Evolutionary conservation across 768 basidiomycete species (phyloP), one percentile per base, ranked within the genome.

Genomic region (Boletus sp.): DNA sequence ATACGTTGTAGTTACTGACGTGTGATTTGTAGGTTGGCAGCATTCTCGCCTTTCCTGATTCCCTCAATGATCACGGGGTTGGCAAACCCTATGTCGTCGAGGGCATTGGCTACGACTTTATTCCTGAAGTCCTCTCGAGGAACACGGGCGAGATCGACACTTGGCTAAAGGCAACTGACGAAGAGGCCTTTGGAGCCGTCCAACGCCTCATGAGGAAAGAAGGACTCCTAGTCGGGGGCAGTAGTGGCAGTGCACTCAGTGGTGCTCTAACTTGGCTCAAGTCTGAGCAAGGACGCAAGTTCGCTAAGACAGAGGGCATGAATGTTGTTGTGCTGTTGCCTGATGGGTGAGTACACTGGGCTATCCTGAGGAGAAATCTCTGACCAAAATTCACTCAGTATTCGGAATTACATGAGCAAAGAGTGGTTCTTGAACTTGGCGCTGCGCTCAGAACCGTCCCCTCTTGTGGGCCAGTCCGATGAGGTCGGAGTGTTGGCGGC

Each of bases 61-160:
- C 65, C 17, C 74, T 93, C 45, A 93, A 93, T 64, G 67, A 65
- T 2, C 73, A 69, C 21, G 53, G 54, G 47, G 71, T 69, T 39
- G 85, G 80, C 10, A 38, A 58, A 21, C 71, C 74, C 49, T 98
- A 98, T 64, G 68, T 84, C 47, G 84, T 98, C 21, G 97, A 99
- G 69, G 97, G 97, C n/a, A 98, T 98, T 50, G 97, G 97, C 27
- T 93, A 94, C 62, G 93, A 96, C 70, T 96, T 96, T 66, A 67
- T 96, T 42, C 95, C 96, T 1, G 82, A 90, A 40, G 95, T 95
- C 2, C 79, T 98, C 38, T 83, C 86, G 35, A 88, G 87, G 45
- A 75, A 79, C 17, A 69, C 73, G 6, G 62, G 58, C 0, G 78
- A 82, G 29, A 76, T 98, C 47, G 81, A 94, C 64, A 54, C 66